Base-by-base conservation (phyloP, 1,284 basidiomycete species). In the Ceratobasidium sp. region DNA sequence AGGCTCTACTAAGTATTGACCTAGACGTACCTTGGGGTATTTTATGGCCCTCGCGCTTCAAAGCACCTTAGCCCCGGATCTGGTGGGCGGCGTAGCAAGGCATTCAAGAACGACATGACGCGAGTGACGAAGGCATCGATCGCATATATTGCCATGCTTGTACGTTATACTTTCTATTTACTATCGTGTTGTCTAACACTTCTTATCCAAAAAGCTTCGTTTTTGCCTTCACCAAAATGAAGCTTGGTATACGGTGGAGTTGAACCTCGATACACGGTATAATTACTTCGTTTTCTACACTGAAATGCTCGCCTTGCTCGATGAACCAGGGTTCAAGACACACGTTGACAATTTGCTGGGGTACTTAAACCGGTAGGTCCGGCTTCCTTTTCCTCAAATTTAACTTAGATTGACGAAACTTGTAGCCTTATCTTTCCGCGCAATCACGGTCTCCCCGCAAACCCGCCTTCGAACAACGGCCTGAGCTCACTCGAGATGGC, bases 71-170 rank as follows among this genome's bases (percentile, higher is more conserved):
- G 11, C n/a, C 11, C 24, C 11, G 36, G 36, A 41, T 41, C 36
- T 27, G 15, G 48, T 24, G 5, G 45, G 62, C 15, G 62, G 62
- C 24, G 45, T 14, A 31, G 59, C 6, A 64, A 64, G 27, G 62
- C 15, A 3, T n/a, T 27, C 4, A 51, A 44, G 15, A 5, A 27
- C 36, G 36, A 33, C 5, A 47, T 64, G n/a, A 48, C 44, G 11
- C n/a, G 24, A 2, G n/a, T 64, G 22, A 11, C n/a, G 22, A 48
- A 48, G 22, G 44, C 62, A 3, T 41, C 62, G 1, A 22, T 64
- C 15, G 62, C 62, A 3, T 64, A 64, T n/a, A 45, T 31, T 50
- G 62, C 62, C 19, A 64, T 64, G 62, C 62, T 64, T 4, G 62
- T 64, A 19, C 5, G 62, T 63, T 7, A 19, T 24, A 31, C 31